A percentile compares a stretch with the other conserved stretches of the same genome.
These are phyloP conservation scores for Fusarium robinianum DNA, from an alignment of 2,329 filamentous ascomycete species.

Conservation along the genomic window DNA sequence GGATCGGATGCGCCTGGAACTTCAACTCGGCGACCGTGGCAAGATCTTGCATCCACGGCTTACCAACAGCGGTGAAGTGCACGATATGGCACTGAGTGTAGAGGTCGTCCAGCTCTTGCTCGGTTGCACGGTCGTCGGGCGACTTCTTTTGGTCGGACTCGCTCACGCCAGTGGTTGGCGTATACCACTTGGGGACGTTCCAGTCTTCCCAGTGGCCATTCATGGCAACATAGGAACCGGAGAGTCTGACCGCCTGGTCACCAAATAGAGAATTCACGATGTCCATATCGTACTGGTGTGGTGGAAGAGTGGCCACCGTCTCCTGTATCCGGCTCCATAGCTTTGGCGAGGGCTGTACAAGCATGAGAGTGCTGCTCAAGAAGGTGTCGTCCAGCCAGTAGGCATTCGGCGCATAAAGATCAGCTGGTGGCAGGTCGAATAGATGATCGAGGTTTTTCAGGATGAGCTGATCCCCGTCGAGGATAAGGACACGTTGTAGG, in stretches of 20 bases:
- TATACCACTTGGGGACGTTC: constrained; percentile 24
- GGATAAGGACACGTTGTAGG: constrained; percentile 11
- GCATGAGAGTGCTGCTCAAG: constrained; percentile 27
- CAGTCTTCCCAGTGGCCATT: constrained; percentile 28
- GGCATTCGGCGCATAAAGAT: constrained; percentile 16
- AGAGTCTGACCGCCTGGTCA: not conserved
- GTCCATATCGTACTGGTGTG: constrained; percentile 26
- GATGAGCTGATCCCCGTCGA: constrained; percentile 28
- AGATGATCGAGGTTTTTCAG: constrained; percentile 19
- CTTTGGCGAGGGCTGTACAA: constrained; percentile 14
- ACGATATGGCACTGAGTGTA: constrained; percentile 19
- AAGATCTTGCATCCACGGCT: constrained; percentile 20
- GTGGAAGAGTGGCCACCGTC: constrained; percentile 7
- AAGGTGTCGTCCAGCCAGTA: constrained; percentile 20
- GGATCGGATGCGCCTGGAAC: constrained; percentile 13
- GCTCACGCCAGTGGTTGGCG: not conserved
- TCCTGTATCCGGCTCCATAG: constrained; percentile 15
- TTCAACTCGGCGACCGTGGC: constrained; percentile 7
- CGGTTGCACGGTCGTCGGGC: not conserved
- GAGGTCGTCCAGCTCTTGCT: constrained; percentile 15
- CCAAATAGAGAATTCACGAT: constrained; percentile 22
- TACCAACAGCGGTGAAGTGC: constrained; percentile 20
- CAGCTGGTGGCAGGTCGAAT: constrained; percentile 13
- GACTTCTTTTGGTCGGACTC: not conserved
- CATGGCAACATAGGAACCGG: constrained; percentile 15